Base-by-base conservation (phyloP, 805 yeast genomes). In the Scheffersomyces coipomensis region DNA sequence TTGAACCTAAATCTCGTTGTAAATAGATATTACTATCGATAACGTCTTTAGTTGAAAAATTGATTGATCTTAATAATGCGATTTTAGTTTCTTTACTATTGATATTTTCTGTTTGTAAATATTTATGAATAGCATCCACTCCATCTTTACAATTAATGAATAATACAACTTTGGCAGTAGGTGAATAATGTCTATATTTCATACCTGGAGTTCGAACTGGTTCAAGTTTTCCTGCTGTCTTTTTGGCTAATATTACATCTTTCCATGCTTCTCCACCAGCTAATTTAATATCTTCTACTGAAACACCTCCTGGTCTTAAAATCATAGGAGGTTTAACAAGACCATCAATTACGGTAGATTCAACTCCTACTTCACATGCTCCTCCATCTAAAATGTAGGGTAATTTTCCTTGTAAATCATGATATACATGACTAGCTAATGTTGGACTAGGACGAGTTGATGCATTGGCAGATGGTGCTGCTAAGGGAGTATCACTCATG, bases 391-490 rank as follows among this genome's bases (percentile, higher is more conserved):
- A 53, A 40, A 93, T 87, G 21, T 81, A 56, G 0, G 97, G 96
- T 11, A 93, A 88, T 44, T 75, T 79, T 0, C 89, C 91, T 1
- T 85, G 55, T 38, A 93, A 62, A 55, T 93, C 99, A 52, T 80
- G 79, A 48, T 65, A 77, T 0, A 93, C 99, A 58, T 93, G 99
- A 8, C 73, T 62, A 0, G 99, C 98, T 24, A 73, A 54, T 0
- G 99, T 93, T 1, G 98, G 97, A 15, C 96, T 85, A 1, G 99
- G 99, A 36, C 88, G 69, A 0, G 99, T 93, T 1, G 97, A 88
- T 1, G 97, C 91, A 61, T 93, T 93, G 2, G 99, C 99, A 1
- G 96, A 88, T 0, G 99, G 99, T 0, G 99, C 99, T 1, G 99
- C 99, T 26, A 93, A 63, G 1, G 99, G 98, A 2, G 85, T 76